These are phyloP conservation scores for Cryptosporidium bovis DNA, from an alignment of 169 alveolate genomes.

Conservation along the genomic window DNA sequence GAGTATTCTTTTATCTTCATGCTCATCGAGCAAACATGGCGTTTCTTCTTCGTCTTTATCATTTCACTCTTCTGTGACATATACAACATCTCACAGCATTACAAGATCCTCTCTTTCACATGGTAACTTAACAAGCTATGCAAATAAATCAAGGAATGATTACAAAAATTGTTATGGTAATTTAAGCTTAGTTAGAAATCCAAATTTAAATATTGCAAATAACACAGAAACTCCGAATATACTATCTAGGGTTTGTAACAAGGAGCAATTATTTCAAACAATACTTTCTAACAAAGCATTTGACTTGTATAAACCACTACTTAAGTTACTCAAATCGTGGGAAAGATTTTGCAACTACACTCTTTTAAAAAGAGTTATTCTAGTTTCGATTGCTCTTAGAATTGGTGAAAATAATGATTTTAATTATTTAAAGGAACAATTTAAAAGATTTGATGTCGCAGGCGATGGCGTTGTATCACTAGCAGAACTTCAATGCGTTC, in stretches of 20 bases:
- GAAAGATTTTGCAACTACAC: slow-evolving; percentile 61
- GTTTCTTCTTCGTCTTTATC: slow-evolving; percentile 12
- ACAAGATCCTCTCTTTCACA: slow-evolving; percentile 44
- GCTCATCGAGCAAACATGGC: too few species aligned
- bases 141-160: too few species aligned
- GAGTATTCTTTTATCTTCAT: neutral
- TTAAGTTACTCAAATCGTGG: slow-evolving; percentile 25
- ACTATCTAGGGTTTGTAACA: slow-evolving; percentile 39
- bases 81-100: slow-evolving; percentile 49
- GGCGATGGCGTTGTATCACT: slow-evolving; percentile 72
- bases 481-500: slow-evolving; percentile 69
- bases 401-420: slow-evolving; percentile 56
- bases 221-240: slow-evolving; percentile 10
- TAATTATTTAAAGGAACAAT: slow-evolving; percentile 36
- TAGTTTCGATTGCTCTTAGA: slow-evolving; percentile 67
- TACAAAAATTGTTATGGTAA: neutral
- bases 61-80: slow-evolving; percentile 24
- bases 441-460: slow-evolving; percentile 53
- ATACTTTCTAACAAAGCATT: slow-evolving; percentile 16
- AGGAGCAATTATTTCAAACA: slow-evolving; percentile 16
- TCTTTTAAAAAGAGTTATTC: slow-evolving; percentile 59
- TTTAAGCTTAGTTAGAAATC: neutral
- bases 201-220: neutral
- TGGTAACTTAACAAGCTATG: neutral
- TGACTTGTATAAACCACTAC: slow-evolving; percentile 34